Base-by-base conservation (phyloP, 176 grass and related monocot genomes). In the Microstegium vimineum region DNA sequence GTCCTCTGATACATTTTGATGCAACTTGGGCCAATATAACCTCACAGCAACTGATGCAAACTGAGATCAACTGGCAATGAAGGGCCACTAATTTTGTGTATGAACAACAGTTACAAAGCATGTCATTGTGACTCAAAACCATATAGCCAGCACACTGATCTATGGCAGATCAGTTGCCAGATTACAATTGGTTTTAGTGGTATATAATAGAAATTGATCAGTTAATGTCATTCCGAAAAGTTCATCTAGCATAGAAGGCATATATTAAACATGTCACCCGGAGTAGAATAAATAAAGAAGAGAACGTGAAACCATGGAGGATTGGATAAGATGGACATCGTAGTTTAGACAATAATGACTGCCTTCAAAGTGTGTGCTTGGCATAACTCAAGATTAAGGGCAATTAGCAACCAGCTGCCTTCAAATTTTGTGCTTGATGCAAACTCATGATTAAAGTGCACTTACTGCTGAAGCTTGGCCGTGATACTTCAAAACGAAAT, bases 351-450 rank as follows among this genome's bases (percentile, higher is more conserved):
- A 47, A 16, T 51, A 41, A 41, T 60, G 17, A n/a, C 41, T 33
- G 60, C 59, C 10, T 84, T 45, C 28, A 74, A 62, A 66, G 32
- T 84, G 27, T 35, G 78, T 61, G 51, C 51, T 74, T 47, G 36
- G 42, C 77, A 61, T 51, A 79, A n/a, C 17, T 84, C 35, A 57
- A 57, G 34, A 83, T 79, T 8, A 54, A 66, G 60, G 68, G 61
- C 33, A 68, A 60, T 69, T 43, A 80, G 47, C 40, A 31, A 16
- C 81, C 22, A 5, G 14, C 15, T 45, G 37, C 41, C 25, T 62
- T 23, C 47, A 69, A 41, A 57, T 89, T 76, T 54, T 88, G 14
- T 64, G 71, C 67, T 72, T 36, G 56, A 83, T 71, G 46, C 60
- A 79, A 22, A 22, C 28, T 80, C 75, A 69, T 37, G 37, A 69